phyloP scores from a whole-genome alignment of 2,329 filamentous ascomycete species.

The Cordyceps javanica region DNA sequence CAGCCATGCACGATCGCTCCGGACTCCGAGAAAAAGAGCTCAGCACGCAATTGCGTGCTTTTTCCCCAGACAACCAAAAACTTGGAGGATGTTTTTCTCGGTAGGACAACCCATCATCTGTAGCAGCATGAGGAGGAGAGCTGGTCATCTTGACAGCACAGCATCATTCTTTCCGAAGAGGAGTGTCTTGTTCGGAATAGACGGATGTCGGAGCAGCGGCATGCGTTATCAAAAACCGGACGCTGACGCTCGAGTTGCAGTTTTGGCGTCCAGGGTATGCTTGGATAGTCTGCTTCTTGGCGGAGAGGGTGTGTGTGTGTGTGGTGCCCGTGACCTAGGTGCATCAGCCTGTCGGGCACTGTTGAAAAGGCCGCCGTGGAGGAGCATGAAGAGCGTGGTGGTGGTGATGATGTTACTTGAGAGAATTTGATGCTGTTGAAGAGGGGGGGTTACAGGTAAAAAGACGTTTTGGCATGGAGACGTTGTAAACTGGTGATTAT shows the following conservation, averaged over 20 bases:
- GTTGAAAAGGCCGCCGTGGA: not conserved
- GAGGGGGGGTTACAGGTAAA: not conserved
- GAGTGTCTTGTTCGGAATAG: not conserved
- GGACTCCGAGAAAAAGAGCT: not conserved
- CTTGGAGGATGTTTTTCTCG: too few species aligned
- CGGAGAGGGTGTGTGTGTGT: not conserved
- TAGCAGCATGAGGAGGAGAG: not conserved
- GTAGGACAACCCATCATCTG: too few species aligned
- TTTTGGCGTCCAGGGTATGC: slow-evolving; percentile 9
- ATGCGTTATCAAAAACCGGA: not conserved
- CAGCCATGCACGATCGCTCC: not conserved
- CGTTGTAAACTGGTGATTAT: too few species aligned
- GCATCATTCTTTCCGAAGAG: not conserved
- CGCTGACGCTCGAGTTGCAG: slow-evolving; percentile 1
- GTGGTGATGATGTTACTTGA: too few species aligned
- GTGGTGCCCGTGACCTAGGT: not conserved
- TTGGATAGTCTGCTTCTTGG: not conserved
- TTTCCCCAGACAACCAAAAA: not conserved
- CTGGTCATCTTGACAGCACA: not conserved
- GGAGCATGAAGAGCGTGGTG: too few species aligned
- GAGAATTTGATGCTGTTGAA: not conserved
- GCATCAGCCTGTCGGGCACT: not conserved
- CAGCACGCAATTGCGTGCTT: too few species aligned
- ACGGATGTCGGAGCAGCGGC: not conserved
- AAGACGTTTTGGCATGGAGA: not conserved